Base-by-base conservation (phyloP, 2,329 filamentous ascomycete genomes). In the Nannizzia gypsea region DNA sequence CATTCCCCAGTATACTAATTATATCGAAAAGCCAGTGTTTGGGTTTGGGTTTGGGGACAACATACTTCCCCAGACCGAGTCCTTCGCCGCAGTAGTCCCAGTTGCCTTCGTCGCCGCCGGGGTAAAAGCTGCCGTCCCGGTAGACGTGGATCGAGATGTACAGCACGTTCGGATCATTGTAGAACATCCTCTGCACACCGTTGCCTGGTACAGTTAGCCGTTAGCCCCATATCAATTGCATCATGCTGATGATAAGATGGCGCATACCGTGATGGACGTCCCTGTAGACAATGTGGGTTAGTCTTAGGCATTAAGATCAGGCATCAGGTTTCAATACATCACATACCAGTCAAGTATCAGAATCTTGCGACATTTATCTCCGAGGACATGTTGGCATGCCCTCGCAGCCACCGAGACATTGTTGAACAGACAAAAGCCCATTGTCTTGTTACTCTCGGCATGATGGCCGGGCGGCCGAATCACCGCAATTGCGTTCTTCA, bases 371-470 rank as follows among this genome's bases (percentile, higher is more conserved):
- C 92, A 96, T 6, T 77, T 76, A 2, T 92, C 83, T 1, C 88
- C 88, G 66, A 88, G 93, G 62, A 90, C 85, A 58, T 81, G 77
- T 70, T 96, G 90, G 70, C 91, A 96, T 11, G 91, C 88, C 62
- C 84, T 87, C n/a, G 90, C 86, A 1, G 91, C 92, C 61, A 99
- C 88, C 20, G 89, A 90, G 2, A 97, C 93, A 68, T 99, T 99
- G 76, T 99, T 96, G 77, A 97, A 97, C 61, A 97, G 83, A 71
- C 93, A 99, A 70, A 99, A 99, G 0, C 93, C 93, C 81, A 96
- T 93, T 0, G 92, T 83, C 38, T 85, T 80, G 67, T 93, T 82
- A 61, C 84, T 85, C 70, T 99, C 93, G 0, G 93, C 93, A 72
- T 99, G 93, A 68, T 99, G 93, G 0, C 93, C 93, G 0, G 93